phyloP scores from a whole-genome alignment of 2,329 filamentous ascomycete species.

The Cercospora sojina region DNA sequence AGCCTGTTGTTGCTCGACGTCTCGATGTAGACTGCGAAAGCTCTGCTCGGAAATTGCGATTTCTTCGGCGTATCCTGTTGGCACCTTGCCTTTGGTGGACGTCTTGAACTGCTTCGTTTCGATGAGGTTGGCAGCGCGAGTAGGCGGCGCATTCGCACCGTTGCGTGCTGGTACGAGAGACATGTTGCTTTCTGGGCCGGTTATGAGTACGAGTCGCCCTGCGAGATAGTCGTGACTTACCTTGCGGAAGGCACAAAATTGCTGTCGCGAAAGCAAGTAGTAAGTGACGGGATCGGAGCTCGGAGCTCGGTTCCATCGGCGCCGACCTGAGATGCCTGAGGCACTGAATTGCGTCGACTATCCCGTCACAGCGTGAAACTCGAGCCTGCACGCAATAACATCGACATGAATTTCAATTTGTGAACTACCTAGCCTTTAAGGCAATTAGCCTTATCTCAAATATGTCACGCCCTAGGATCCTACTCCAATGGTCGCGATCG shows the following conservation, averaged over 20 bases:
- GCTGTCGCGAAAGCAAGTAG: not conserved
- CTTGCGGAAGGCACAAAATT: conserved; percentile 8
- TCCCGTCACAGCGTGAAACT: not conserved
- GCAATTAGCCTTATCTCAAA: not conserved
- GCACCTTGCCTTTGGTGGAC: conserved; percentile 47
- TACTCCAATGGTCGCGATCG: not conserved
- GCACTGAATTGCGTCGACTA: not conserved
- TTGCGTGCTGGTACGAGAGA: conserved; percentile 38
- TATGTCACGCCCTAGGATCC: not conserved
- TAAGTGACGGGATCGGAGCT: not conserved
- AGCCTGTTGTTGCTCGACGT: conserved; percentile 56
- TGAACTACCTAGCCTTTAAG: not conserved
- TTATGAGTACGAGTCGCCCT: conserved; percentile 17
- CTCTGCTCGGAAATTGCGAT: conserved; percentile 86
- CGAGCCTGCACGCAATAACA: not conserved
- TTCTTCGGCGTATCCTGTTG: conserved; percentile 83
- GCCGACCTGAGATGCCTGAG: not conserved
- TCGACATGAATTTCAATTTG: not conserved
- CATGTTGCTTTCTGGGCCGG: conserved; percentile 25
- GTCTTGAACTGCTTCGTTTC: conserved; percentile 34
- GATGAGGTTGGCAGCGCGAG: conserved; percentile 30
- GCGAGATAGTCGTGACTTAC: conserved; percentile 19
- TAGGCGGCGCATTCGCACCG: conserved; percentile 37
- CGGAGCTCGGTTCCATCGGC: not conserved
- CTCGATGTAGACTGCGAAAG: conserved; percentile 83